Base-by-base conservation (phyloP, 2,329 filamentous ascomycete genomes). In the Alternaria gansuensis region DNA sequence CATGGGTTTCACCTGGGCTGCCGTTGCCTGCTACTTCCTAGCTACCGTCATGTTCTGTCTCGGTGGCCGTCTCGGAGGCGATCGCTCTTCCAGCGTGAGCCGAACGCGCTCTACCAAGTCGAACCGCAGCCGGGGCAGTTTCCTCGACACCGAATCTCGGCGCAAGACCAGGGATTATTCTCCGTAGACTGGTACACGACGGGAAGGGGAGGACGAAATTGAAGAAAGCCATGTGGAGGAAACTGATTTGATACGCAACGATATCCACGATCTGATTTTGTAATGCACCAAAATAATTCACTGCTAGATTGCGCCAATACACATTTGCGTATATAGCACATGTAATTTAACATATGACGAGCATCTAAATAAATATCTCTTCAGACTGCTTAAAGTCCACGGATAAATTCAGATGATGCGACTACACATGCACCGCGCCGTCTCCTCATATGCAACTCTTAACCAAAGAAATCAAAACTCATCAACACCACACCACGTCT, bases 1-100 rank as follows among this genome's bases (percentile, higher is more conserved):
- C 21, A 91, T 92, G 71, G 91, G 85, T 43, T 94, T 93, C 80
- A 88, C 87, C 63, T 95, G 91, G 91, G 88, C 84, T 14, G 85
- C 90, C 1, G 87, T 88, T 78, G 85, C 85, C 9, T 84, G 84
- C 53, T 85, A 91, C 68, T 79, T 92, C 65, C 75, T 93, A 64
- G 84, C 89, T 14, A 85, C 84, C 4, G 66, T 91, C 29, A 79
- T 92, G 57, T 91, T 93, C 80, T 90, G 85, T 76, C 54, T 88
- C 31, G 87, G 87, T 51, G 84, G 86, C 39, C 73, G 75, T 28
- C 80, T 85, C 37, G 79, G 82, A 51, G 80, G 82, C 59, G 82
- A 82, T 21, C 54, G 63, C n/a, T 64, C 63, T 4, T 64, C 67
- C 2, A 75, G 77, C 39, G 73, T 79, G 60, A 74, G 79, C 63